phyloP scores from a whole-genome alignment of 176 grass and related monocot species.

The sorghum (Sorghum bicolor) region DNA sequence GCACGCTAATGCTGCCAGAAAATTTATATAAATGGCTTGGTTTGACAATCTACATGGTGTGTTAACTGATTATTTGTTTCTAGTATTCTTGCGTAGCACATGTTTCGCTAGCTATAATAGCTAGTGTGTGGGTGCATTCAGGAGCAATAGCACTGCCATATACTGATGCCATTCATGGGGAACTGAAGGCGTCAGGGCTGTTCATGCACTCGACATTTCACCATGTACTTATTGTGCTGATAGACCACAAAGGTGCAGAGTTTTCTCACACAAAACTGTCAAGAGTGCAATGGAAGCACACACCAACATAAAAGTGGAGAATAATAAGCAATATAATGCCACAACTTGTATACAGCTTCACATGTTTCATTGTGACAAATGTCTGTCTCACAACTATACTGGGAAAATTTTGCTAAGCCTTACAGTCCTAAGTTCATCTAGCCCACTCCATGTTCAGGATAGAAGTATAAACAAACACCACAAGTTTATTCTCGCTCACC shows the following conservation, averaged over 20 bases:
- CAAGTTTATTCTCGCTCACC: slow-evolving; percentile 42
- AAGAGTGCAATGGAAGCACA: not conserved
- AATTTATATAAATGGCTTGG: not conserved
- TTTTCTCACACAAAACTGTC: no score
- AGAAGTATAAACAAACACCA: slow-evolving; percentile 25
- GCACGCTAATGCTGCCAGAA: not conserved
- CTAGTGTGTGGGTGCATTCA: no score
- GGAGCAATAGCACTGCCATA: not conserved
- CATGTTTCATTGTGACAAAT: slow-evolving; percentile 33
- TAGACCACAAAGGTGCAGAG: no score
- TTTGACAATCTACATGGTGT: not conserved
- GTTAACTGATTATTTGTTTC: not conserved
- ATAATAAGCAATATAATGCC: not conserved
- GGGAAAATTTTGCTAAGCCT: slow-evolving; percentile 34
- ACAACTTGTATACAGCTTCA: slow-evolving; percentile 32
- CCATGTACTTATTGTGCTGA: no score
- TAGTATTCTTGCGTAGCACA: not conserved
- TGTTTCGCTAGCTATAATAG: not conserved
- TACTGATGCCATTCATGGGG: not conserved
- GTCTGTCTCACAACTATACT: slow-evolving; percentile 29
- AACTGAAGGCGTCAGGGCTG: not conserved
- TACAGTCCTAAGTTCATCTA: slow-evolving; percentile 42
- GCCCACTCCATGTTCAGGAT: slow-evolving; percentile 18
- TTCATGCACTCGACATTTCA: not conserved
- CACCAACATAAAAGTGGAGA: not conserved